A percentile compares a stretch with the other conserved stretches of the same genome.
Evolutionary conservation across 495 filamentous ascomycete species (phyloP).

Genomic region (Massariosphaeria phaeospora): DNA sequence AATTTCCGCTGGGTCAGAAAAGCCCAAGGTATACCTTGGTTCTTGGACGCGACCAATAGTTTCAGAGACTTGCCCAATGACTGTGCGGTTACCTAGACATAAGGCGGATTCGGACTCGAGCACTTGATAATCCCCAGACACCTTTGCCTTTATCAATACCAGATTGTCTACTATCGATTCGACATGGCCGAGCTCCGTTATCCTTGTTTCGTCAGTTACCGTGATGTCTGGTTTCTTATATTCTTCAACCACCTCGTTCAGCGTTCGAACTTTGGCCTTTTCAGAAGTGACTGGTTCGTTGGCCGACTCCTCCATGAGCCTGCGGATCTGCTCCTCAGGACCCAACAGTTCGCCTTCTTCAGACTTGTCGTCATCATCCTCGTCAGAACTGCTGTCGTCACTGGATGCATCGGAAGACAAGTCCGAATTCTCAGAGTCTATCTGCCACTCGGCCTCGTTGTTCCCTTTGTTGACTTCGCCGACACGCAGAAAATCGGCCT

Average conservation of each 20-base stretch:
- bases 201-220: constrained; percentile 68
- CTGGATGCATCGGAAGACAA: constrained; percentile 40
- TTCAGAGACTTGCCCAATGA: constrained; percentile 76
- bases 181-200: constrained; percentile 66
- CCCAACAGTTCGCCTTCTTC: constrained; percentile 67
- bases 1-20: constrained; percentile 61
- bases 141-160: constrained; percentile 72
- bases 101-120: constrained; percentile 78
- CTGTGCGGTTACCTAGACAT: constrained; percentile 66
- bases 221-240: constrained; percentile 67
- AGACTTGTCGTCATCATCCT: constrained; percentile 39
- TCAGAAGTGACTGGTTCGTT: constrained; percentile 56
- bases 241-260: constrained; percentile 57
- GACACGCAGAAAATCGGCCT: constrained; percentile 40
- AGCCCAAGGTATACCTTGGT: constrained; percentile 74
- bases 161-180: constrained; percentile 69
- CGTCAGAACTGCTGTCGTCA: constrained; percentile 50
- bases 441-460: constrained; percentile 66
- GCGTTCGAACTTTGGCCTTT: constrained; percentile 64
- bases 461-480: constrained; percentile 51
- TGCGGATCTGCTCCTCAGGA: constrained; percentile 69
- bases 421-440: constrained; percentile 50
- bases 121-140: constrained; percentile 73
- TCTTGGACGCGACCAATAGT: constrained; percentile 75
- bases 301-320: constrained; percentile 77